phyloP scores from a whole-genome alignment of 2,329 filamentous ascomycete species.

The Ceratocystis cacaofunesta region DNA sequence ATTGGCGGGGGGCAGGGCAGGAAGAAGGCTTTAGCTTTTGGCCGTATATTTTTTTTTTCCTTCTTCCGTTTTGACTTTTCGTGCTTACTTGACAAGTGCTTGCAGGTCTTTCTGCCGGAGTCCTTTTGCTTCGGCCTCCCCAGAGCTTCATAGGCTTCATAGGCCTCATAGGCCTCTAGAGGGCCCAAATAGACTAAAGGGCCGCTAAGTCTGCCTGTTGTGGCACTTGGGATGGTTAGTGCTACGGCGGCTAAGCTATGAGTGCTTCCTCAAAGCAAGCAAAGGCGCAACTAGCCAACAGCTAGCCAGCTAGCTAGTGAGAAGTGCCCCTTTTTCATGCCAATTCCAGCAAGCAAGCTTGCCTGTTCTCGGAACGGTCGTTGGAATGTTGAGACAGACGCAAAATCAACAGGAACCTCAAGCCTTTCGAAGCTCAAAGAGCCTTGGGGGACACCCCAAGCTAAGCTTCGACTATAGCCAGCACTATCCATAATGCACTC shows the following conservation, averaged over 20 bases:
- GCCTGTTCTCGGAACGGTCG: too few species aligned
- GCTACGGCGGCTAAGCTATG: too few species aligned
- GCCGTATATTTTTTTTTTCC: not conserved
- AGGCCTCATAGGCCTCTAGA: not conserved
- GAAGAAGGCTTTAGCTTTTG: not conserved
- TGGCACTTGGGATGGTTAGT: too few species aligned
- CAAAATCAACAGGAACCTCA: too few species aligned
- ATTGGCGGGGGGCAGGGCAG: not conserved
- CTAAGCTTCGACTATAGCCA: not conserved
- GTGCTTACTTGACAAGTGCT: not conserved
- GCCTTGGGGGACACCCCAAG: not conserved
- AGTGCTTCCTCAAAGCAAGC: not conserved
- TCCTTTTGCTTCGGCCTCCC: not conserved
- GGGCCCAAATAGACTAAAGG: not conserved
- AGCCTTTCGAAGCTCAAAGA: not conserved
- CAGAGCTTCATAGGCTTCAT: not conserved
- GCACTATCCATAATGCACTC: not conserved
- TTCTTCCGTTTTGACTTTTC: not conserved
- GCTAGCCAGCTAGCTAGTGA: too few species aligned
- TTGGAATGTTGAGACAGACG: too few species aligned
- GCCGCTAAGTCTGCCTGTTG: too few species aligned
- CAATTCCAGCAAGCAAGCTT: not conserved
- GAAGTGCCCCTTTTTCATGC: not conserved
- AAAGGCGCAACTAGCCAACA: not conserved
- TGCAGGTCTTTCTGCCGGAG: not conserved